Percentiles rank a stretch among this genome's conserved stretches.
phyloP scores from a whole-genome alignment of 768 basidiomycete species.

The Tremella fuciformis region DNA sequence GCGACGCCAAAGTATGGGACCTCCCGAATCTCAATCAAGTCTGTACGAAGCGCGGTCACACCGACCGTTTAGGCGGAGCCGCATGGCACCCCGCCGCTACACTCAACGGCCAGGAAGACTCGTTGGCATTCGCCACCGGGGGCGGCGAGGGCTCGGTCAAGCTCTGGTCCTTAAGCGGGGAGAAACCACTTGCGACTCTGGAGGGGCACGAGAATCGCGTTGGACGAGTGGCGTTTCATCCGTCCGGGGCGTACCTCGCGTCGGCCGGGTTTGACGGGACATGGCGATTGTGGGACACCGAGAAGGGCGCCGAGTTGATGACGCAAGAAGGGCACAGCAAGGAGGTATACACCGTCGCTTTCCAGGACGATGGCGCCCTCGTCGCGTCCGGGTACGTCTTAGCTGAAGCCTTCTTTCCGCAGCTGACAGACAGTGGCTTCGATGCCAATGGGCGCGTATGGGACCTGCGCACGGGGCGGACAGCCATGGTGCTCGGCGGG shows the following conservation, averaged over 20 bases:
- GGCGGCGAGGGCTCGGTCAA: conserved; percentile 82
- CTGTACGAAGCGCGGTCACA: conserved; percentile 74
- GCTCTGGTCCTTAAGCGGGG: conserved; percentile 87
- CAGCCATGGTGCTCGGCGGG: conserved; percentile 96
- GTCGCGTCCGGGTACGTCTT: conserved; percentile 79
- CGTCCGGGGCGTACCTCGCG: conserved; percentile 87
- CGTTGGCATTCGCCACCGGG: conserved; percentile 82
- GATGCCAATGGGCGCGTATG: conserved; percentile 97
- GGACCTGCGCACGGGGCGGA: conserved; percentile 91
- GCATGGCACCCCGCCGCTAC: conserved; percentile 98
- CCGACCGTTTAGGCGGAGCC: conserved; percentile 87
- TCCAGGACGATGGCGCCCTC: conserved; percentile 90
- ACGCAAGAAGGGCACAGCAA: conserved; percentile 96
- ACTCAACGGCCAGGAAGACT: conserved; percentile 61
- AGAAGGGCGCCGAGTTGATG: conserved; percentile 72
- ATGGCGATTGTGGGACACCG: conserved; percentile 95
- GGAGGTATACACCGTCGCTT: conserved; percentile 93
- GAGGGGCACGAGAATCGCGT: conserved; percentile 87
- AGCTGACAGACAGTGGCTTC: conserved; percentile 64
- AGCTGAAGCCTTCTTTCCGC: too few species aligned
- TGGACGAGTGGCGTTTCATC: conserved; percentile 92
- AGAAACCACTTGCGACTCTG: conserved; percentile 77
- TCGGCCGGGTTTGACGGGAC: conserved; percentile 96
- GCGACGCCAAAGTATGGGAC: conserved; percentile 91
- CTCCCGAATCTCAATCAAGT: conserved; percentile 83